Evolutionary conservation across 2,329 filamentous ascomycete genomes (phyloP).

Genomic region (Elsinoe australis): DNA sequence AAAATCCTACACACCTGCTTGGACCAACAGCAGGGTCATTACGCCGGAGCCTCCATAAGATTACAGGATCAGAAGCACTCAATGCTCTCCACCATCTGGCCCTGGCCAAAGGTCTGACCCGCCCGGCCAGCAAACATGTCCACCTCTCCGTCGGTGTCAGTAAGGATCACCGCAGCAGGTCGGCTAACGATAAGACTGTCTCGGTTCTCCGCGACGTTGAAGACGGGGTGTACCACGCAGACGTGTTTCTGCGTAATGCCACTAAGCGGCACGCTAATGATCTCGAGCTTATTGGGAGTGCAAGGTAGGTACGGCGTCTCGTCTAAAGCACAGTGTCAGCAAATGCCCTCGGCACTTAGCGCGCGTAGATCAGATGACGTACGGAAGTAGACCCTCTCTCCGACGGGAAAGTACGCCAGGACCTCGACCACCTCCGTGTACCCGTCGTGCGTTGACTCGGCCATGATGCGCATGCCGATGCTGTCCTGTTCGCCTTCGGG

Average conservation of each 20-base stretch:
- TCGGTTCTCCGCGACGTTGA: not conserved
- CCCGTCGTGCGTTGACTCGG: not conserved
- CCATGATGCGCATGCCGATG: slow-evolving; percentile 7
- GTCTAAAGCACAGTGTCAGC: no score
- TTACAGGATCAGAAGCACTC: not conserved
- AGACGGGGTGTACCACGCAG: slow-evolving; percentile 5
- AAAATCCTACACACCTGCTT: no score
- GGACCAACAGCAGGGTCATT: no score
- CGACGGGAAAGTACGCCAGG: slow-evolving; percentile 4
- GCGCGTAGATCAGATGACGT: no score
- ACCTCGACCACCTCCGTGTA: slow-evolving; percentile 1
- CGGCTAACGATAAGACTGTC: not conserved
- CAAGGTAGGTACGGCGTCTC: slow-evolving; percentile 2
- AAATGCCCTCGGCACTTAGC: no score
- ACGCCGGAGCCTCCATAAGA: no score
- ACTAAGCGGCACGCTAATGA: slow-evolving; percentile 8
- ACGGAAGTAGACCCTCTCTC: slow-evolving; percentile 5
- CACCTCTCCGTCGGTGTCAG: slow-evolving; percentile 5
- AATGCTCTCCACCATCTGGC: slow-evolving; percentile 5
- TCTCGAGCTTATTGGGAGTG: slow-evolving; percentile 6
- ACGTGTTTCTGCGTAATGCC: slow-evolving; percentile 6
- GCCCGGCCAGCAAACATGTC: not conserved
- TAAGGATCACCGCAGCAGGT: not conserved
- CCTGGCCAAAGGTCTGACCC: not conserved
- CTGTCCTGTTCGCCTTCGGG: slow-evolving; percentile 3